Evolutionary conservation across 768 basidiomycete genomes (phyloP).

Genomic region (Serendipita indica): DNA sequence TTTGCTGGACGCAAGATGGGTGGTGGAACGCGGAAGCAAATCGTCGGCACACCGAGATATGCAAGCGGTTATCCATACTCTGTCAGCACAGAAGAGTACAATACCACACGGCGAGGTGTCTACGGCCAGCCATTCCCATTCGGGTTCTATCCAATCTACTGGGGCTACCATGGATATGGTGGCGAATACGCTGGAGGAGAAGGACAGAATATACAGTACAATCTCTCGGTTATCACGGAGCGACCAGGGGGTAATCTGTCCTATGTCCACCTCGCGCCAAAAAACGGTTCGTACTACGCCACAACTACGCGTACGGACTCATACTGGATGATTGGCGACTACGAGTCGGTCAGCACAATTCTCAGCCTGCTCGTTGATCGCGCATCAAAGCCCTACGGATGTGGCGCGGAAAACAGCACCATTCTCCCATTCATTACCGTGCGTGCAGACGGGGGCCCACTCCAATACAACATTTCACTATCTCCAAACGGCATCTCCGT

Average conservation of each 20-base stretch:
- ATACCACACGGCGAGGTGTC: neutral
- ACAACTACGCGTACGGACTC: neutral
- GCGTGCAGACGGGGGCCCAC: neutral
- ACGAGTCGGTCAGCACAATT: neutral
- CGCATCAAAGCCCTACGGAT: neutral
- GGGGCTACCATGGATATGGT: neutral
- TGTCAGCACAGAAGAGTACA: neutral
- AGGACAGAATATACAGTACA: neutral
- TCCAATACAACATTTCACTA: neutral
- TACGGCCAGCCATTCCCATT: neutral
- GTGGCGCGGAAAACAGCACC: neutral
- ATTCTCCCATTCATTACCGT: neutral
- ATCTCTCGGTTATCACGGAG: neutral
- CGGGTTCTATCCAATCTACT: slow-evolving; percentile 4
- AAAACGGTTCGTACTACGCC: neutral
- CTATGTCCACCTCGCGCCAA: neutral
- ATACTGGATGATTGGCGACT: slow-evolving; percentile 3
- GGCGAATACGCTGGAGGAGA: neutral
- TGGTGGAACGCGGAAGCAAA: slow-evolving; percentile 33
- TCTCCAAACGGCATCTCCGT: neutral
- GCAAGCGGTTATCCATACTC: slow-evolving; percentile 39
- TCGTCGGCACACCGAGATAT: slow-evolving; percentile 38
- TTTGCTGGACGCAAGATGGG: slow-evolving; percentile 31
- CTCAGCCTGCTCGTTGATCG: neutral
- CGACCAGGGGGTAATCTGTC: neutral